These are phyloP conservation scores for Tetrahymena thermophila DNA, from an alignment of 73 alveolate genomes.

Conservation along the genomic window DNA sequence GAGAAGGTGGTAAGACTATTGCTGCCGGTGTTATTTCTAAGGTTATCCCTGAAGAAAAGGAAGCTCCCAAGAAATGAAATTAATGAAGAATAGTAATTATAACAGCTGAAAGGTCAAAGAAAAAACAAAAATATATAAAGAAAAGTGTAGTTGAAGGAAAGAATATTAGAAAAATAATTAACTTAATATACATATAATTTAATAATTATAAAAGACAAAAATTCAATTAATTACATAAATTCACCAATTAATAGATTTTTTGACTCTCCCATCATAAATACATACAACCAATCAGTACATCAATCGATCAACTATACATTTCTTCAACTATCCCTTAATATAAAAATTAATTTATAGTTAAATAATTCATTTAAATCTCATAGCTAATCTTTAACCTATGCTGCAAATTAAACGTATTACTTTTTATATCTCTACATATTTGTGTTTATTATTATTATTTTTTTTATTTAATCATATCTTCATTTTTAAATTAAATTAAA, in stretches of 20 bases:
- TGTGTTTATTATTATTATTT: background rate
- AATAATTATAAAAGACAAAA: background rate
- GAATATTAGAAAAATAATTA: background rate
- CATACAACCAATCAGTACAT: background rate
- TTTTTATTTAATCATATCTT: background rate
- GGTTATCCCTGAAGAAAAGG: conserved; percentile 46
- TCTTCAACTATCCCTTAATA: background rate
- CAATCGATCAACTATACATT: background rate
- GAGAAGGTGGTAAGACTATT: conserved; percentile 92
- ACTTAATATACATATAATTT: background rate
- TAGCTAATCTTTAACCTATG: background rate
- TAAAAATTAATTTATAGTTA: background rate
- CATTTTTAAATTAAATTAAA: background rate
- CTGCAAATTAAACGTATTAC: background rate
- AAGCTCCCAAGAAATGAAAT: conserved; percentile 22
- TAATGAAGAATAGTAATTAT: conserved; percentile 16
- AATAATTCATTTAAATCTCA: background rate
- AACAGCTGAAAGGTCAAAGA: conserved; percentile 25
- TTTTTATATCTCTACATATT: background rate
- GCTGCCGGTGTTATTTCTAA: conserved; percentile 78
- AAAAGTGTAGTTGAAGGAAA: background rate
- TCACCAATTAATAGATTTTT: too few species aligned
- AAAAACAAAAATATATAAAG: background rate
- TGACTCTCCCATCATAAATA: too few species aligned
- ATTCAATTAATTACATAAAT: background rate